Percentiles rank a stretch among this genome's conserved stretches.
phyloP scores from a whole-genome alignment of 768 basidiomycete genomes.

The Hygrophoropsis aurantiaca region DNA sequence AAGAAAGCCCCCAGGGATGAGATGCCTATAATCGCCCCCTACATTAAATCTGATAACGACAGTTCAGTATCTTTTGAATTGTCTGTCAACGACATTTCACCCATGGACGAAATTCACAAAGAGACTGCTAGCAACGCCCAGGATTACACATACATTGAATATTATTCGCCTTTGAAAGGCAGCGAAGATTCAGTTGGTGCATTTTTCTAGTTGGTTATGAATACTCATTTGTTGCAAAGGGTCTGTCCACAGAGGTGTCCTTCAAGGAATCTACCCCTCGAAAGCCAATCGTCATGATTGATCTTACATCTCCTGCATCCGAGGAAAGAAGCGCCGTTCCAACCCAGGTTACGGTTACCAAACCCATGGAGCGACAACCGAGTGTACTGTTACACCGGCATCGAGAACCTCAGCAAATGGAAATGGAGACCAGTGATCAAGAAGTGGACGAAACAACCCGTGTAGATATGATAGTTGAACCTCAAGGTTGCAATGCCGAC shows the following conservation, averaged over 20 bases:
- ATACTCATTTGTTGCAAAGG: constrained; percentile 11
- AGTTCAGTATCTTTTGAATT: background rate
- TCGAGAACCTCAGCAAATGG: too few relatives aligned
- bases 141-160: background rate
- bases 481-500: too few relatives aligned
- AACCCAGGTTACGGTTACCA: too few relatives aligned
- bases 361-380: too few relatives aligned
- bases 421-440: too few relatives aligned
- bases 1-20: constrained; percentile 33
- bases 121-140: background rate
- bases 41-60: background rate
- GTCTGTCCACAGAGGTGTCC: background rate
- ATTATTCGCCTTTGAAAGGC: constrained; percentile 3
- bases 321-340: background rate
- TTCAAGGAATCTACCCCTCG: constrained; percentile 13
- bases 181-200: constrained; percentile 1
- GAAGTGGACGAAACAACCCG: too few relatives aligned
- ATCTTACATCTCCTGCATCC: constrained; percentile 39
- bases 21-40: constrained; percentile 13
- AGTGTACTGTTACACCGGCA: too few relatives aligned
- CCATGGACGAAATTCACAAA: background rate
- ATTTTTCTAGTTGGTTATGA: background rate
- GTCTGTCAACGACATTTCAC: background rate
- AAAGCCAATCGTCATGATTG: constrained; percentile 36
- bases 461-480: too few relatives aligned